Evolutionary conservation across 2,329 filamentous ascomycete genomes (phyloP).

Genomic region (Cladorrhinum sp.): DNA sequence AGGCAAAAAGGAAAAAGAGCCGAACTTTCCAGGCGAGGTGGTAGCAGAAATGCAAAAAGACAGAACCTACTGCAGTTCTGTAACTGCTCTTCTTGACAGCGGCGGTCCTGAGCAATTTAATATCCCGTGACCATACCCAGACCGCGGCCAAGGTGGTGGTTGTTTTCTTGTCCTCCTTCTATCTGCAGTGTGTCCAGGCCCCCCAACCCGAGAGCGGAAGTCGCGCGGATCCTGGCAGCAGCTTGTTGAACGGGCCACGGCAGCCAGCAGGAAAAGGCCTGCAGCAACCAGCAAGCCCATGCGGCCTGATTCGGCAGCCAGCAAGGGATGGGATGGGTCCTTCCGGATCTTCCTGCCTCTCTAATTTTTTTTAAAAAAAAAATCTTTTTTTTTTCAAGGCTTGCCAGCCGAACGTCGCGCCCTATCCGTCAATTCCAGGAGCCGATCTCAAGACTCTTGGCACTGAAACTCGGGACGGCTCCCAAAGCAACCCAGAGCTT

Average conservation of each 20-base stretch:
- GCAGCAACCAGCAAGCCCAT: conserved; percentile 8
- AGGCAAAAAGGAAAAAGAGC: conserved; percentile 1
- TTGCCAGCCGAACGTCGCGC: not conserved
- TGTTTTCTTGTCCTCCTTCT: not conserved
- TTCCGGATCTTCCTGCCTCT: conserved; percentile 11
- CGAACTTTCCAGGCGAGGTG: not conserved
- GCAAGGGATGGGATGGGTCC: conserved; percentile 12
- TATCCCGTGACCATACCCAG: conserved; percentile 18
- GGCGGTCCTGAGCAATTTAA: conserved; percentile 21
- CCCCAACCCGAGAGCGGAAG: not conserved
- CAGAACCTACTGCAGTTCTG: conserved; percentile 9
- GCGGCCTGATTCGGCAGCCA: conserved; percentile 18
- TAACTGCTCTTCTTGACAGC: conserved; percentile 6
- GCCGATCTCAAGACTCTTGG: not conserved
- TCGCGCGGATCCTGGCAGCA: not conserved
- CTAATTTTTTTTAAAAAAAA: not conserved
- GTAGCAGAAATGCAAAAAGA: conserved; percentile 5
- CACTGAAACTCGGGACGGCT: not conserved
- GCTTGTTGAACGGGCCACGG: conserved; percentile 1
- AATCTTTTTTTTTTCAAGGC: not conserved
- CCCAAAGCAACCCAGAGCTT: not conserved
- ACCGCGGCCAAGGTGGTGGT: conserved; percentile 1
- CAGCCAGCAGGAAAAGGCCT: not conserved
- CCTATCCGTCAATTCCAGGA: not conserved
- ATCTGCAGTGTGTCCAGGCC: not conserved